phyloP scores from a whole-genome alignment of 306 rosid genomes.

The Cicer bijugum region DNA sequence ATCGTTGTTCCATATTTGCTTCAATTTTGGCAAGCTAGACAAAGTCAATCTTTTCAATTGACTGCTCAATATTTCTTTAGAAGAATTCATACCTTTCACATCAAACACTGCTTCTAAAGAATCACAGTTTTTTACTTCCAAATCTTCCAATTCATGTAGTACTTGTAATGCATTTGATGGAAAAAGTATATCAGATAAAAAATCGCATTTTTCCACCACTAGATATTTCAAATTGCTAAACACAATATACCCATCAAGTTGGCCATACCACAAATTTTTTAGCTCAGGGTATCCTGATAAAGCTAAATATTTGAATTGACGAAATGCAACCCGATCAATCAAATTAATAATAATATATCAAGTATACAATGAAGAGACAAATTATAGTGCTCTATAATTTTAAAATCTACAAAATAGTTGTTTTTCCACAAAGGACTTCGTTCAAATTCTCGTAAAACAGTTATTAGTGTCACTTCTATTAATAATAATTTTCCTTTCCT shows the following conservation, averaged over 20 bases:
- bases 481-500: too few species aligned
- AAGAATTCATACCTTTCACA: neutral
- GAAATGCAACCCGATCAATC: conserved; percentile 17
- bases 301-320: neutral
- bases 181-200: conserved; percentile 16
- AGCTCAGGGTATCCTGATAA: neutral
- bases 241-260: neutral
- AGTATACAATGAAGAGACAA: too few species aligned
- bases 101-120: conserved; percentile 18
- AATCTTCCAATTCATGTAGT: neutral
- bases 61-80: neutral
- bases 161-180: conserved; percentile 3
- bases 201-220: conserved; percentile 5
- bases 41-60: neutral
- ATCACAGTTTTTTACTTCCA: conserved; percentile 26
- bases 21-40: neutral
- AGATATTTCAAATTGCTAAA: conserved; percentile 12
- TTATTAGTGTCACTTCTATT: too few species aligned
- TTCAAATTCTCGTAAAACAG: too few species aligned
- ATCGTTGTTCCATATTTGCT: conserved; percentile 5
- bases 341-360: neutral
- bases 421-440: too few species aligned
- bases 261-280: neutral
- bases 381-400: too few species aligned
- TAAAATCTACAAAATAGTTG: too few species aligned